Conservation (phyloP, 495 filamentous ascomycete genomes). For the Podospora pseudopauciseta region DNA sequence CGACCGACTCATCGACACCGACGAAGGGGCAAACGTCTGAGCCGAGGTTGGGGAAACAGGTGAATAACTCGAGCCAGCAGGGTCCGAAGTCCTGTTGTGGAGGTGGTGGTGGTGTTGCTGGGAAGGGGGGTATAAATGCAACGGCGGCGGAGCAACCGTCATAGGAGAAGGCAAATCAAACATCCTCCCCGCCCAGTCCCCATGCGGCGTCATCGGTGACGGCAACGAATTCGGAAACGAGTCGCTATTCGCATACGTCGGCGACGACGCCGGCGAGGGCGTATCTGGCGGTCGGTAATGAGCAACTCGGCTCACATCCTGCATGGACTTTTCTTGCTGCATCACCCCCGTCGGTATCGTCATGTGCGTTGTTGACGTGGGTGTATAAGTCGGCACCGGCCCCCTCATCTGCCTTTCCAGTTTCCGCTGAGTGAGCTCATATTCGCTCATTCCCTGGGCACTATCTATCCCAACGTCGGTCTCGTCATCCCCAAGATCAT, state of each 20-base stretch:
- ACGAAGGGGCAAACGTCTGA: slow-evolving; percentile 32
- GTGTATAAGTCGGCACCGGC: slow-evolving; percentile 36
- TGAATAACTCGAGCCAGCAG: slow-evolving; percentile 29
- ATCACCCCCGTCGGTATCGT: slow-evolving; percentile 3
- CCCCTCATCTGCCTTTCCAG: slow-evolving; percentile 43
- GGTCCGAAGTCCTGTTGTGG: slow-evolving; percentile 19
- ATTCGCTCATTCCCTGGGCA: slow-evolving; percentile 34
- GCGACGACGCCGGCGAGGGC: slow-evolving; percentile 42
- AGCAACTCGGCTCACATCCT: slow-evolving; percentile 34
- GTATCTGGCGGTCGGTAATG: slow-evolving; percentile 40
- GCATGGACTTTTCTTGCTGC: slow-evolving; percentile 33
- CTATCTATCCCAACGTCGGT: slow-evolving; percentile 35
- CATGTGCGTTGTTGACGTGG: slow-evolving; percentile 9
- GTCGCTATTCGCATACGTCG: slow-evolving; percentile 39
- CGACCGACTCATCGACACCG: slow-evolving; percentile 35
- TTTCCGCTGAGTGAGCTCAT: slow-evolving; percentile 44
- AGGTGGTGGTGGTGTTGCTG: slow-evolving; percentile 7
- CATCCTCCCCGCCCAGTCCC: slow-evolving; percentile 38
- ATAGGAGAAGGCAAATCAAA: slow-evolving; percentile 41
- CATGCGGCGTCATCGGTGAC: slow-evolving; percentile 44
- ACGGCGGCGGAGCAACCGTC: slow-evolving; percentile 30
- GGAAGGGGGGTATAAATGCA: slow-evolving; percentile 19
- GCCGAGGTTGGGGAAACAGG: slow-evolving; percentile 36
- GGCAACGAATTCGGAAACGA: slow-evolving; percentile 38
- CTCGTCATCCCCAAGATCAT: slow-evolving; percentile 34